Base-by-base conservation (phyloP, 306 rosid species). In the Abrus precatorius region DNA sequence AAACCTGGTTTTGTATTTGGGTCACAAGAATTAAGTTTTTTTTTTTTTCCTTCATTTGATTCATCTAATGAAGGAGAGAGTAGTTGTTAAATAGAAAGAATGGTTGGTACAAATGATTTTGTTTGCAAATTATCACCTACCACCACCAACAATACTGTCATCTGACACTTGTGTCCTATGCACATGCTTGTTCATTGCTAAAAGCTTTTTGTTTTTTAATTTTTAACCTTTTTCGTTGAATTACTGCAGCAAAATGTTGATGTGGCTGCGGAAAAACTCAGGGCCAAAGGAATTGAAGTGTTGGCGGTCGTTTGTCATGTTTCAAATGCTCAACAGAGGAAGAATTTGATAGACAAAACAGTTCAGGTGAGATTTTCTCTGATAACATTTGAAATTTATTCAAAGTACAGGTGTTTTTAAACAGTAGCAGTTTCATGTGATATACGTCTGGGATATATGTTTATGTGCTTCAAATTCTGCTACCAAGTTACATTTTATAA, bases 281-380 rank as follows among this genome's bases (percentile, higher is more conserved):
- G 82, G 75, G 88, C 86, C 64, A 81, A 72, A 85, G 98, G 94
- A 84, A 90, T 94, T 72, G 89, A 88, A 30, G 95, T 79, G 11
- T 47, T 90, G 27, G 97, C 92, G 12, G 67, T 94, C 50, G 97
- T 91, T 75, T 94, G 97, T 49, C 98, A 94, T 36, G 98, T 94
- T 36, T 89, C 97, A 1, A 86, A 87, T 83, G 87, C 88, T 41
- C 87, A 90, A 74, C 97, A 94, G 53, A 87, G 98, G 89, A 88
- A 91, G 82, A 83, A 85, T 77, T 91, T 94, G 76, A 87, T 92
- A 30, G 88, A 84, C 52, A 82, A 86, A 85, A 92, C 98, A 28
- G 74, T 92, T 12, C 84, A 90, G 95, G 97, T 94, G 62, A 68
- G 80, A 41, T 14, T 65, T 74, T 70, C 59, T 72, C 56, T 33